A percentile compares a stretch with the other conserved stretches of the same genome.
Conservation (phyloP, 306 rosid genomes). For the Datisca glomerata region DNA sequence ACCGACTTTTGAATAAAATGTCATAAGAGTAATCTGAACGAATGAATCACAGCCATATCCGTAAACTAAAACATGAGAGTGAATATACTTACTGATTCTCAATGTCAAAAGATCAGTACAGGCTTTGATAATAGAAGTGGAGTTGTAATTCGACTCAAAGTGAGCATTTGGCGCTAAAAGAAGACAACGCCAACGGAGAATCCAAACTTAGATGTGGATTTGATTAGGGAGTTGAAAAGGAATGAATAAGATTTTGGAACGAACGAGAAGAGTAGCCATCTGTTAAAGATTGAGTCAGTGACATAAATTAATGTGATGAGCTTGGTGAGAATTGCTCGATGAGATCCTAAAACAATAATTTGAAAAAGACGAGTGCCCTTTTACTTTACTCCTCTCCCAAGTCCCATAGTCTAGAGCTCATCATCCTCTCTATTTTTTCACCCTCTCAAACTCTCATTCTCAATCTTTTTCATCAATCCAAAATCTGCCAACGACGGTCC, state of each 20-base stretch:
- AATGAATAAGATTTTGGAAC: conserved; percentile 50
- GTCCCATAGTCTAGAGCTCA: too few species aligned
- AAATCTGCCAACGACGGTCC: too few species aligned
- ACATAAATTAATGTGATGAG: conserved; percentile 56
- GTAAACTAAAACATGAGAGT: conserved; percentile 45
- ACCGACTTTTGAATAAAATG: conserved; percentile 42
- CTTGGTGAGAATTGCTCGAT: conserved; percentile 64
- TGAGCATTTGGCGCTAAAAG: conserved; percentile 59
- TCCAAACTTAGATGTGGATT: conserved; percentile 42
- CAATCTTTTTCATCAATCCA: too few species aligned
- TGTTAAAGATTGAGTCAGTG: conserved; percentile 60
- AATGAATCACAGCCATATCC: conserved; percentile 55
- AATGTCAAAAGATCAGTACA: conserved; percentile 55
- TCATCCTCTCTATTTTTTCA: too few species aligned
- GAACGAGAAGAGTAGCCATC: conserved; percentile 38
- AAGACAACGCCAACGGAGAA: conserved; percentile 40
- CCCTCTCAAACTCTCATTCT: too few species aligned
- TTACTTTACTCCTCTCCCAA: too few species aligned
- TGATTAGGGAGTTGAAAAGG: conserved; percentile 59
- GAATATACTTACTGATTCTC: conserved; percentile 32
- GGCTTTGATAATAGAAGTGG: conserved; percentile 79
- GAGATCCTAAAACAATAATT: conserved; percentile 48
- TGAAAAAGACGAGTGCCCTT: too few species aligned
- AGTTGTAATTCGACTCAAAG: conserved; percentile 49
- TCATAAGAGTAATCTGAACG: conserved; percentile 50